Conservation (phyloP, 2,329 filamentous ascomycete genomes). For the Cladosporium sp. region DNA sequence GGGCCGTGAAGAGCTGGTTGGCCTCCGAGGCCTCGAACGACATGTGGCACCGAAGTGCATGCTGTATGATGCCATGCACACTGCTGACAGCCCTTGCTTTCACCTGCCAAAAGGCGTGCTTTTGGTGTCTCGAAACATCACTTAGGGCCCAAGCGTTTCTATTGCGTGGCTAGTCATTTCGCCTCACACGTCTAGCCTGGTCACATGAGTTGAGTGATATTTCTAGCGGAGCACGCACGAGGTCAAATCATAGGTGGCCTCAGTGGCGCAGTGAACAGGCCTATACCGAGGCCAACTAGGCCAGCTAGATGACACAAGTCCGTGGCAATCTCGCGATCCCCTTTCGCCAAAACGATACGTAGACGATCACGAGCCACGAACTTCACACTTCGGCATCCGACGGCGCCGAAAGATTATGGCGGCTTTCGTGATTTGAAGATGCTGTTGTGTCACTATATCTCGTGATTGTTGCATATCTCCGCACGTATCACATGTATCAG, state of each 20-base stretch:
- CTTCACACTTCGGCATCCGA: no score
- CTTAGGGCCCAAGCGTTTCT: background rate
- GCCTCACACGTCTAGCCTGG: background rate
- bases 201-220: conserved; percentile 1
- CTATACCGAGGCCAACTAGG: background rate
- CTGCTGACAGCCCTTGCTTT: background rate
- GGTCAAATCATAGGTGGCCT: background rate
- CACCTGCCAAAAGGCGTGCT: conserved; percentile 2
- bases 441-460: no score
- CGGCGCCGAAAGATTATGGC: no score
- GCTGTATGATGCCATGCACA: background rate
- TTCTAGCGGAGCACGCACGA: background rate
- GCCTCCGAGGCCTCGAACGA: background rate
- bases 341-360: no score
- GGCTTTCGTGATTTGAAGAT: no score
- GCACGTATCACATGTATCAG: no score
- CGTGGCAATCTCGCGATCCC: no score
- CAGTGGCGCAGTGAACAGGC: background rate
- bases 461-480: no score
- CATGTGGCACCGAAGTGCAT: background rate
- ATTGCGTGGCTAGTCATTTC: conserved; percentile 1
- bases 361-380: no score
- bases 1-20: background rate
- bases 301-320: background rate
- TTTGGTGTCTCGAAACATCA: background rate